Percentiles rank a stretch among this genome's conserved stretches.
phyloP scores from a whole-genome alignment of 2,329 filamentous ascomycete species.

The Penicillium sp. region DNA sequence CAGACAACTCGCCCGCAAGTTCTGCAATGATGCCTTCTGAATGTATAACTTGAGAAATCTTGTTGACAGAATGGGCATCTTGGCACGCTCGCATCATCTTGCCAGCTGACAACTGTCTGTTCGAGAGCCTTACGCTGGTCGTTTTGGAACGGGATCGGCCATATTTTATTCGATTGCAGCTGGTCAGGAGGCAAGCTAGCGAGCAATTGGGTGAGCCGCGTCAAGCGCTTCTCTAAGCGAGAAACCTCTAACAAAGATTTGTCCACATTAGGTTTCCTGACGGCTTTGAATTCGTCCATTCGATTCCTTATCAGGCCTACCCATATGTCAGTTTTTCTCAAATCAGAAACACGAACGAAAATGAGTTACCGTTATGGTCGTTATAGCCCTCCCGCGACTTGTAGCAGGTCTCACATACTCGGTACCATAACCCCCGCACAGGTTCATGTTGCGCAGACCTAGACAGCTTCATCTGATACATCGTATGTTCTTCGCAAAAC shows the following conservation, averaged over 20 bases:
- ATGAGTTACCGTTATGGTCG: slow-evolving; percentile 69
- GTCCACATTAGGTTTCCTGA: slow-evolving; percentile 79
- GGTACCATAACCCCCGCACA: slow-evolving; percentile 85
- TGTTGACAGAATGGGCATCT: slow-evolving; percentile 95
- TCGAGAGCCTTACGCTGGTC: slow-evolving; percentile 81
- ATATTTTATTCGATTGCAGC: slow-evolving; percentile 55
- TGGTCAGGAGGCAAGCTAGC: slow-evolving; percentile 74
- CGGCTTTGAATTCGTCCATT: slow-evolving; percentile 69
- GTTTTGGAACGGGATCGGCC: slow-evolving; percentile 68
- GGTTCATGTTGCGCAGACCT: slow-evolving; percentile 88
- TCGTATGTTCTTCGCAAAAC: slow-evolving; percentile 97
- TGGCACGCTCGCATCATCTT: slow-evolving; percentile 80
- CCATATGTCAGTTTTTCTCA: neutral
- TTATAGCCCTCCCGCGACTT: slow-evolving; percentile 96
- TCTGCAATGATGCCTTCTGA: slow-evolving; percentile 91
- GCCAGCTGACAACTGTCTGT: slow-evolving; percentile 92
- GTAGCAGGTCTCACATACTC: slow-evolving; percentile 98
- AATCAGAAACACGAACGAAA: neutral
- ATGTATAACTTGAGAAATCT: slow-evolving; percentile 91
- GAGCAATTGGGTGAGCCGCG: slow-evolving; percentile 83
- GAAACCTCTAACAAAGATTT: slow-evolving; percentile 86
- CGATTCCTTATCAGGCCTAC: slow-evolving; percentile 71
- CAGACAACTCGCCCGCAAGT: slow-evolving; percentile 94
- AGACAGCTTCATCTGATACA: slow-evolving; percentile 99
- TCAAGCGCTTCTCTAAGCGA: slow-evolving; percentile 86